Evolutionary conservation across 2,329 filamentous ascomycete species (phyloP), one percentile per base, ranked within the genome.

Genomic region (Clathrospora elynae): DNA sequence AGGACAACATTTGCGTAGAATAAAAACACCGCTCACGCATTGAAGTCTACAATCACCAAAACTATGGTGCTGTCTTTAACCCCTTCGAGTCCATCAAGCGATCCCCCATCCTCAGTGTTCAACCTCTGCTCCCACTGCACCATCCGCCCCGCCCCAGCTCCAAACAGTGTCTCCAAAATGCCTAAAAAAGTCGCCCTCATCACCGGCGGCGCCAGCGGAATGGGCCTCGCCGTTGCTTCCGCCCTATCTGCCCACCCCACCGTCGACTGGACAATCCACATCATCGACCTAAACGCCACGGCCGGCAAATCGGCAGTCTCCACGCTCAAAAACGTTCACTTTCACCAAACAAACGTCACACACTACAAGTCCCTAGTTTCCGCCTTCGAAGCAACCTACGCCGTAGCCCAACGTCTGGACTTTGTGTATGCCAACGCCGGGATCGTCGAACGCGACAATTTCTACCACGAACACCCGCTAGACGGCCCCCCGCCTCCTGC

Each of bases 151-250:
- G n/a, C n/a, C n/a, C n/a, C n/a, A n/a, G n/a, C n/a, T n/a, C n/a
- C n/a, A n/a, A n/a, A n/a, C n/a, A n/a, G n/a, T n/a, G n/a, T 4
- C 13, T 5, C 19, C 4, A 32, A 18, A 2, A 62, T 61, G 54
- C 17, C 38, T 1, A 50, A 43, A 11, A 62, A 61, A 43, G 49
- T 54, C 16, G 88, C 88, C 35, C 76, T 93, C 36, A 90, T 93
- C 65, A 91, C 87, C 0, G 88, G 88, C 46, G 88, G 82, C 7
- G 88, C 86, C 2, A 86, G 83, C 2, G 73, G 72, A 18, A 74
- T 76, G 54, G 73, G 74, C 33, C 62, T 75, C 16, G 67, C 68
- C 12, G 70, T 74, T 30, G 71, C 72, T n/a, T 49, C 65, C 53
- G 64, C 66, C 16, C 65, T 76, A 31, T 62, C 63, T 12, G 44